Evolutionary conservation across 345 rosid species (phyloP).

Genomic region (Sonneratia alba): DNA sequence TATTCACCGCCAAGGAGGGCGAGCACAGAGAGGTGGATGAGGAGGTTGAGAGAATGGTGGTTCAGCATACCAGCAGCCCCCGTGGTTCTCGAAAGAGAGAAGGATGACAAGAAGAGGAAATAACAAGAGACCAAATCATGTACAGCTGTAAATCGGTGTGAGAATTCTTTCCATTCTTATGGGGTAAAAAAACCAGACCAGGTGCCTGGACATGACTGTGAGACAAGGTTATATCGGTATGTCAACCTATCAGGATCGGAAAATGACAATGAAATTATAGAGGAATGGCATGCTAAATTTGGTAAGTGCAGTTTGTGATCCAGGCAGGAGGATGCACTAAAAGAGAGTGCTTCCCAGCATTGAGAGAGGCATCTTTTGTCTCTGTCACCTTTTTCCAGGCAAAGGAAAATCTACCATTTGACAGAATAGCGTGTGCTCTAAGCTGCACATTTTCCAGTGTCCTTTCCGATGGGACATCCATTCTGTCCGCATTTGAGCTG

Average conservation of each 20-base stretch:
- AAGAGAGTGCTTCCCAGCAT: background rate
- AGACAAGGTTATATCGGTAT: background rate
- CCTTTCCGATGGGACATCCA: too few species aligned
- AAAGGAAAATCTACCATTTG: background rate
- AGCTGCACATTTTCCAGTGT: background rate
- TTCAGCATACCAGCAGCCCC: slow-evolving; percentile 96
- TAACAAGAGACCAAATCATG: slow-evolving; percentile 8
- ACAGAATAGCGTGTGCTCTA: slow-evolving; percentile 7
- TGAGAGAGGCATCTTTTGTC: background rate
- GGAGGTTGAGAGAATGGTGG: slow-evolving; percentile 98
- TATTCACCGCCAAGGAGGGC: slow-evolving; percentile 69
- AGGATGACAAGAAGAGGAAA: slow-evolving; percentile 63
- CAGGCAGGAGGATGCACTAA: background rate
- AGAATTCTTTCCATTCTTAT: background rate
- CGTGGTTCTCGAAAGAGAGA: slow-evolving; percentile 57
- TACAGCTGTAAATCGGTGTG: background rate
- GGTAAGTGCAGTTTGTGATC: slow-evolving; percentile 1
- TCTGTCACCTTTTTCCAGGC: background rate
- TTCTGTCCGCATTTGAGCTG: too few species aligned
- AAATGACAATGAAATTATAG: background rate
- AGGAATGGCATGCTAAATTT: background rate
- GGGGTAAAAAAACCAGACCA: background rate
- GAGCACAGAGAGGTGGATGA: slow-evolving; percentile 55
- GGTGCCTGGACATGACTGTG: background rate
- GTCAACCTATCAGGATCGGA: background rate